Evolutionary conservation across 495 filamentous ascomycete genomes (phyloP), one percentile per base, ranked within the genome.

Genomic region (Thozetella sp.): DNA sequence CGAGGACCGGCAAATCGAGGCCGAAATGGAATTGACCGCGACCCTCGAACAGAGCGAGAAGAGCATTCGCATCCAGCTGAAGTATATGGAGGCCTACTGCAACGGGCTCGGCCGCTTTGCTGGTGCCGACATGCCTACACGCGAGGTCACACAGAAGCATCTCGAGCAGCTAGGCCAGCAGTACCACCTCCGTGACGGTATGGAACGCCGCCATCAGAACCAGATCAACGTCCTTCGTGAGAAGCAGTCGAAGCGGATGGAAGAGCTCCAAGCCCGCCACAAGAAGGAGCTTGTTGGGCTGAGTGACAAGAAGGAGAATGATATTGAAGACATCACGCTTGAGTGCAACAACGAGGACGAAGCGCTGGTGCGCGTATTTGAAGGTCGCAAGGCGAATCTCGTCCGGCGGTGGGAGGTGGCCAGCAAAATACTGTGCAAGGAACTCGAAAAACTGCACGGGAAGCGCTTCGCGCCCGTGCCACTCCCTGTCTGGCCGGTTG

Each of bases 151-250:
- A 15, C 78, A 84, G 58, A 73, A 77, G 54, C 79, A 89, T 58
- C 68, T 79, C 40, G 74, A 81, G 43, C 89, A 92, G 66, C 78
- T 94, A 0, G 82, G 84, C 22, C 87, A 91, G 65, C 87, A 93
- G 66, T 89, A 91, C 59, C 86, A 83, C 61, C 68, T 84, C 37
- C 83, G 89, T 45, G 86, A 89, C 62, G 80, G 85, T 53, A 88
- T 93, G 85, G 85, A 87, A 52, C 81, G 84, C 13, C 82, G 90
- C 1, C 90, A 93, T 62, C 80, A 86, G 50, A 78, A 85, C 19
- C 86, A 88, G 58, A 91, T 95, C 73, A 92, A 94, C 60, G 90
- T 93, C 1, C 82, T 95, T 57, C 80, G 91, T 6, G 91, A 92
- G 57, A 86, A 86, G 50, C 91, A 95, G 64, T 87, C 86, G 2